phyloP scores from a whole-genome alignment of 495 filamentous ascomycete species.

The Neurospora sp. region DNA sequence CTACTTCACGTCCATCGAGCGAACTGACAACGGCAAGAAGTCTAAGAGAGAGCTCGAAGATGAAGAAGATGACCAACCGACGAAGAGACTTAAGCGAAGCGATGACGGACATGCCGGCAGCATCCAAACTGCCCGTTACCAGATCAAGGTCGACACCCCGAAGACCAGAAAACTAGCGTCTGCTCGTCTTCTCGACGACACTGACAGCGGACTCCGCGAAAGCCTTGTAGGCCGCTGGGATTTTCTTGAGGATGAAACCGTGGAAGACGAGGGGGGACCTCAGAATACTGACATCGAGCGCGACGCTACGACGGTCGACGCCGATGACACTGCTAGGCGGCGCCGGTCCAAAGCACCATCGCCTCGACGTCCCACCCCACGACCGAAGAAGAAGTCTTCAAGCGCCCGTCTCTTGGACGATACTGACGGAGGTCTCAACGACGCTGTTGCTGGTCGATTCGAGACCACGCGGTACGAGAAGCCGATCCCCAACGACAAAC shows the following conservation, averaged over 20 bases:
- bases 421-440: neutral
- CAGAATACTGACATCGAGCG: too few species aligned
- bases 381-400: neutral
- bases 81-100: neutral
- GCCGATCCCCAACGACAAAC: too few species aligned
- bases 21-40: neutral
- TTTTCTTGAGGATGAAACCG: neutral
- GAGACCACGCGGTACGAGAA: neutral
- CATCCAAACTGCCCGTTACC: neutral
- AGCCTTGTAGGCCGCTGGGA: neutral
- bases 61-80: neutral
- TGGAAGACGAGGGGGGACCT: neutral
- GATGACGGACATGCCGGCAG: too few species aligned
- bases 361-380: too few species aligned
- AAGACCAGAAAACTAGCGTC: neutral
- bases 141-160: neutral
- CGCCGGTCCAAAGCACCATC: neutral
- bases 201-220: neutral
- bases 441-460: neutral
- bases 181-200: neutral
- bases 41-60: neutral
- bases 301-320: neutral
- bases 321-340: fast-evolving
- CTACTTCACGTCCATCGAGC: neutral
- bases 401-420: neutral